A percentile compares a stretch with the other conserved stretches of the same genome.
phyloP scores from a whole-genome alignment of 108 stramenopile species.

The Pseudonitzschia multistriata region DNA sequence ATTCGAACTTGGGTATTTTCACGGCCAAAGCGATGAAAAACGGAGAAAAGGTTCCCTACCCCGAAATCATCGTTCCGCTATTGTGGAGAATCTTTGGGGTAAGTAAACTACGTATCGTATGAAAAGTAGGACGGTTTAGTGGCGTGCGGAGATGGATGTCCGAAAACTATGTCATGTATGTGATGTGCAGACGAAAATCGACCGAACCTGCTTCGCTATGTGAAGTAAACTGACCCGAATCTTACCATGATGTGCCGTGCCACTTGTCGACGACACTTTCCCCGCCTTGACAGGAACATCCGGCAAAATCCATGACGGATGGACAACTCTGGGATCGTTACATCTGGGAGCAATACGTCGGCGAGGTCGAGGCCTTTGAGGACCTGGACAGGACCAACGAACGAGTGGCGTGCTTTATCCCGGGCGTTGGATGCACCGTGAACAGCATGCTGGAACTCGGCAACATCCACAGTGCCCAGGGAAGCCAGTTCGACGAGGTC shows the following conservation, averaged over 20 bases:
- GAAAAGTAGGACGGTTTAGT: no score
- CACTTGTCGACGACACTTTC: no score
- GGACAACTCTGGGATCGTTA: slow-evolving; percentile 58
- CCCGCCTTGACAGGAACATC: slow-evolving; percentile 6
- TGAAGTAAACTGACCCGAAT: no score
- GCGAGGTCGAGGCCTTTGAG: slow-evolving; percentile 36
- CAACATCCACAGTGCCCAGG: slow-evolving; percentile 43
- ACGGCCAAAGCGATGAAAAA: slow-evolving; percentile 36
- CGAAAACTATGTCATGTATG: no score
- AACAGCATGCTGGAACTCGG: slow-evolving; percentile 47
- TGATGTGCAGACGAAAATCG: no score
- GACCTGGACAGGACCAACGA: slow-evolving; percentile 20
- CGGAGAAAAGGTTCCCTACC: slow-evolving; percentile 28
- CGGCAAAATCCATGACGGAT: slow-evolving; percentile 29
- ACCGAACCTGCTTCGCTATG: no score
- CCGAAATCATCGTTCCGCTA: slow-evolving; percentile 56
- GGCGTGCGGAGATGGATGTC: no score
- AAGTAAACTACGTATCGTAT: no score
- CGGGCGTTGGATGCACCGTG: slow-evolving; percentile 59
- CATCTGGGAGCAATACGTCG: slow-evolving; percentile 47
- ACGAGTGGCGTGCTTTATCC: slow-evolving; percentile 39
- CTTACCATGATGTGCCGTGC: no score
- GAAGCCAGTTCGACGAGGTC: slow-evolving; percentile 47
- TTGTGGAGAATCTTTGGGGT: slow-evolving; percentile 37
- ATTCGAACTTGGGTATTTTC: slow-evolving; percentile 50